Evolutionary conservation across 257 asterid genomes (phyloP).

Genomic region (Linaria vulgaris): DNA sequence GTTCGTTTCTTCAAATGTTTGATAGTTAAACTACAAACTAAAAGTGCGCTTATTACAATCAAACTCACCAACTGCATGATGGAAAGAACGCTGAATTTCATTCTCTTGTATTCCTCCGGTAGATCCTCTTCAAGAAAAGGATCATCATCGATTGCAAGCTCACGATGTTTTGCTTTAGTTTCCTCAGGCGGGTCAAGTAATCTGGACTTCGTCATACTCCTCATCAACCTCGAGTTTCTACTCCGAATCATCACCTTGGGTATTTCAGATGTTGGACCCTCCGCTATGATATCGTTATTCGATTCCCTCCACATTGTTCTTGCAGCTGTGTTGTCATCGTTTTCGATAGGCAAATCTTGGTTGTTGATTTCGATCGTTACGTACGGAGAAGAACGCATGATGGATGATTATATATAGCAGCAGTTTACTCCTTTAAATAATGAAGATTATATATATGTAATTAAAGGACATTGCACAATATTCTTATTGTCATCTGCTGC

Average conservation of each 20-base stretch:
- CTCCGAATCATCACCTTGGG: conserved; percentile 43
- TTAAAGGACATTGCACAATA: too few species aligned
- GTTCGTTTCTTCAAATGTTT: conserved; percentile 26
- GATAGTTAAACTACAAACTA: conserved; percentile 53
- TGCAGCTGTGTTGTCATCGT: too few species aligned
- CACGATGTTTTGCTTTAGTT: conserved; percentile 34
- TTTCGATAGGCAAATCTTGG: too few species aligned
- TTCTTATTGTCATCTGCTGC: too few species aligned
- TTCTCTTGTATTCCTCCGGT: conserved; percentile 66
- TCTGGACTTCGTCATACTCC: conserved; percentile 57
- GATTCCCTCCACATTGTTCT: conserved; percentile 36
- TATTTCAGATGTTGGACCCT: conserved; percentile 26
- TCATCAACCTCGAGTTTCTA: conserved; percentile 48
- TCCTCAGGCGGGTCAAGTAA: conserved; percentile 66
- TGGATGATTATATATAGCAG: too few species aligned
- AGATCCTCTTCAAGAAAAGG: conserved; percentile 77
- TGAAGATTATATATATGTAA: too few species aligned
- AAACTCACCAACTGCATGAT: conserved; percentile 56
- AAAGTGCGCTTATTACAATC: conserved; percentile 46
- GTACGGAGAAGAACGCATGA: too few species aligned
- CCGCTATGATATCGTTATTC: conserved; percentile 45
- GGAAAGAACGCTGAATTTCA: conserved; percentile 51
- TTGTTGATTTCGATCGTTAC: neutral
- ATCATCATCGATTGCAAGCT: conserved; percentile 62
- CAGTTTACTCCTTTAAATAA: too few species aligned